A percentile compares a stretch with the other conserved stretches of the same genome.
Evolutionary conservation across 495 filamentous ascomycete species (phyloP).

Genomic region (Viridothelium virens): DNA sequence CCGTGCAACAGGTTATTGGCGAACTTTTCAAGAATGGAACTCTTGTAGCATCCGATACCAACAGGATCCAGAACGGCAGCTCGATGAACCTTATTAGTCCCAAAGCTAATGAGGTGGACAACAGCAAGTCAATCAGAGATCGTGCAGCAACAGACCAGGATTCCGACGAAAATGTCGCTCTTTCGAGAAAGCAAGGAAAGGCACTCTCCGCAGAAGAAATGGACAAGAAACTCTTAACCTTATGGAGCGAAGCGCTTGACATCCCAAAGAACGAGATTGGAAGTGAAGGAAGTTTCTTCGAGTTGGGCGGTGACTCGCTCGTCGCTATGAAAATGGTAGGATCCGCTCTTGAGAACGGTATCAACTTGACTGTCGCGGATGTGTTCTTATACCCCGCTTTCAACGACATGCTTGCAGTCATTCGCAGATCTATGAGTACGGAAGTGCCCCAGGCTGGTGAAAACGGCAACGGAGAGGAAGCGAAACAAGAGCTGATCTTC

Average conservation of each 20-base stretch:
- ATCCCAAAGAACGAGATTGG: background rate
- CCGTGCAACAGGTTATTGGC: background rate
- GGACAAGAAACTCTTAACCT: constrained; percentile 5
- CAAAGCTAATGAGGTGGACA: background rate
- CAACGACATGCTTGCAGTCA: background rate
- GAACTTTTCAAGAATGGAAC: background rate
- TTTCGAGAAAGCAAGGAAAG: background rate
- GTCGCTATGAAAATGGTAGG: constrained; percentile 9
- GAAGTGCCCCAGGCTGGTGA: background rate
- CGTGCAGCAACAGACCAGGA: background rate
- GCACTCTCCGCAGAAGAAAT: background rate
- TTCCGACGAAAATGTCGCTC: background rate
- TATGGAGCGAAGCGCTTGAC: constrained; percentile 7
- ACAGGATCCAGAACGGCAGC: background rate
- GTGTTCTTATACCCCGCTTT: constrained; percentile 3
- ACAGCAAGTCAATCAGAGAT: background rate
- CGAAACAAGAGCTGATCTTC: background rate
- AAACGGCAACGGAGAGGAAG: background rate
- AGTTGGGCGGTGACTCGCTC: constrained; percentile 4
- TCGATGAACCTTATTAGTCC: background rate
- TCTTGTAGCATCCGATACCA: background rate
- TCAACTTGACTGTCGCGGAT: background rate
- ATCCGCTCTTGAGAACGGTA: background rate
- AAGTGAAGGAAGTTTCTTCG: background rate
- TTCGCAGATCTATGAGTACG: background rate